Evolutionary conservation across 257 asterid genomes (phyloP).

Genomic region (Plantago elongata): DNA sequence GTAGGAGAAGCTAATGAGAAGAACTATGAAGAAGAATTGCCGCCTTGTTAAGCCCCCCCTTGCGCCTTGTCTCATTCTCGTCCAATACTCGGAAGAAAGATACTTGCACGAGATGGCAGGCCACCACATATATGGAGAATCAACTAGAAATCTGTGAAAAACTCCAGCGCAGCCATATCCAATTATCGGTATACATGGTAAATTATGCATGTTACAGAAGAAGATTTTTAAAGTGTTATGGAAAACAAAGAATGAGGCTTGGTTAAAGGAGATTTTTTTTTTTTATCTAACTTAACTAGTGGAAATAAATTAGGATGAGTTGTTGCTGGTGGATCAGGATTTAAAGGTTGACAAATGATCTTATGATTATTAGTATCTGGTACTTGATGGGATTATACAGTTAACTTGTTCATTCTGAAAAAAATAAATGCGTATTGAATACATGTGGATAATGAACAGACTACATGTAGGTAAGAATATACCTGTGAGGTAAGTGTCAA

Average conservation of each 20-base stretch:
- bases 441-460: neutral
- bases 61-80: conserved; percentile 34
- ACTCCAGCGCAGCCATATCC: conserved; percentile 72
- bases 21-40: conserved; percentile 55
- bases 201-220: too few relatives aligned
- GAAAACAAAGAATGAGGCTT: too few relatives aligned
- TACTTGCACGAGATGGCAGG: conserved; percentile 46
- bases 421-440: too few relatives aligned
- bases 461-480: neutral
- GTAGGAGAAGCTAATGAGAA: conserved; percentile 51
- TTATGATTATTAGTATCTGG: too few relatives aligned
- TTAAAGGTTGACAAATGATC: too few relatives aligned
- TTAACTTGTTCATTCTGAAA: too few relatives aligned
- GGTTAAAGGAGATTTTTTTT: too few relatives aligned
- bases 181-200: conserved; percentile 25
- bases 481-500: conserved; percentile 8
- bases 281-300: too few relatives aligned
- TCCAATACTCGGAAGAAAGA: conserved; percentile 70
- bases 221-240: too few relatives aligned
- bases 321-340: too few relatives aligned
- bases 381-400: too few relatives aligned
- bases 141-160: conserved; percentile 41
- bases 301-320: too few relatives aligned
- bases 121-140: conserved; percentile 72
- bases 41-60: conserved; percentile 29